Base-by-base conservation (phyloP, 1,139 yeast genomes). In the Pichia sp. region DNA sequence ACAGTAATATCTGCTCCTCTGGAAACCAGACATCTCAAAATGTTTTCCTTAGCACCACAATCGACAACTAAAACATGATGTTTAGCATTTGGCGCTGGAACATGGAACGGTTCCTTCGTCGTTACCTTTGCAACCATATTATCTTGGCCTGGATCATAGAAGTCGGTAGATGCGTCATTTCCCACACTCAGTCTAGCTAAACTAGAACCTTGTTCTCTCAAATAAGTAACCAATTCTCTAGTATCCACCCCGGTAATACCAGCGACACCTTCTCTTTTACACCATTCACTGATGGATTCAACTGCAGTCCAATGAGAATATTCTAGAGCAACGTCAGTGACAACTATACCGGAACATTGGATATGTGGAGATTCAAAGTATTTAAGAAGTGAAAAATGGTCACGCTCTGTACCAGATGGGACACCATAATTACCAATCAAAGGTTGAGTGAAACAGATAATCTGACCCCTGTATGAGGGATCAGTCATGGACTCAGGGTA, bases 261-360 rank as follows among this genome's bases (percentile, higher is more conserved):
- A 40, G 97, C 94, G 38, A 91, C 93, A 27, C 95, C 96, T 50
- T 87, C 93, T 58, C 96, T 78, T 62, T 84, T 76, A 67, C 98
- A 91, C 97, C 97, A 91, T 52, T 83, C 85, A 47, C 85, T 85
- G 41, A 91, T 72, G 18, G 94, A 82, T 66, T 91, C 97, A 29
- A 91, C 96, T 5, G 98, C 98, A 29, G 97, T 88, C 98, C 98
- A 91, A 62, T 91, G 98, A 17, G 96, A 85, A 63, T 91, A 86
- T 59, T 86, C 76, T 69, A 88, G 74, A 21, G 98, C 97, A 41
- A 77, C 96, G 56, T 91, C 96, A 28, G 95, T 86, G 32, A 91
- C 98, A 34, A 91, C 95, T 42, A 91, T 86, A 51, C 97, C 98
- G 48, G 83, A 80, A 63, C 96, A 88, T 63, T 91, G 97, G 42